Evolutionary conservation across 2,329 filamentous ascomycete species (phyloP), one percentile per base, ranked within the genome.

Genomic region (Penicillium hordei): DNA sequence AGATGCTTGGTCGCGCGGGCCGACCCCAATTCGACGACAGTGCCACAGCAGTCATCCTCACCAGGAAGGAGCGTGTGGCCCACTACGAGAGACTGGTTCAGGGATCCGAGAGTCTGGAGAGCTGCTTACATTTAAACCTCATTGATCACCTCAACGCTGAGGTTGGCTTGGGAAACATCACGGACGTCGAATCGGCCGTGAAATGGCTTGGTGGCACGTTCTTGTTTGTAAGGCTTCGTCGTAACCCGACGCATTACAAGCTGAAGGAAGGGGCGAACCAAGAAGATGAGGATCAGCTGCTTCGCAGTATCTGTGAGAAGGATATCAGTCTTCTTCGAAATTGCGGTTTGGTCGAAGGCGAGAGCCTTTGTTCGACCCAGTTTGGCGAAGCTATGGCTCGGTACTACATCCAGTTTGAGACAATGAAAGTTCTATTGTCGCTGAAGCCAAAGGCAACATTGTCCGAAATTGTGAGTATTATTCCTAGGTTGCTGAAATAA

Each of bases 101-200:
- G 0, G 90, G 90, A 0, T 81, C 87, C 53, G 88, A 93, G 61
- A 78, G 85, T 2, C 75, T 95, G 1, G 91, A 96, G 70, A 95
- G 91, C 72, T 86, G 83, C 19, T 78, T 96, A 7, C 91, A 96
- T 73, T 78, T 86, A 29, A 91, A 93, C 64, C 76, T 96, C 0
- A 87, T 93, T 48, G 90, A 93, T 62, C 90, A 95, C 67, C 74
- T 96, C 43, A 95, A 95, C 68, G 91, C 91, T 2, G 91, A 95
- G 68, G 88, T 93, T 48, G 87, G 88, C 1, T 79, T 95, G 1
- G 87, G 89, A 0, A 92, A 89, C 0, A 86, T 95, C 53, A 82
- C 77, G 5, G 82, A 88, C 63, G 70, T 88, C 0, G 70, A 80
- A 1, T 84, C 86, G 0, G 91, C 91, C 12, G 87, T 86, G 60